These are phyloP conservation scores for Phyllosticta capitalensis DNA, from an alignment of 2,329 filamentous ascomycete genomes.

Conservation along the genomic window DNA sequence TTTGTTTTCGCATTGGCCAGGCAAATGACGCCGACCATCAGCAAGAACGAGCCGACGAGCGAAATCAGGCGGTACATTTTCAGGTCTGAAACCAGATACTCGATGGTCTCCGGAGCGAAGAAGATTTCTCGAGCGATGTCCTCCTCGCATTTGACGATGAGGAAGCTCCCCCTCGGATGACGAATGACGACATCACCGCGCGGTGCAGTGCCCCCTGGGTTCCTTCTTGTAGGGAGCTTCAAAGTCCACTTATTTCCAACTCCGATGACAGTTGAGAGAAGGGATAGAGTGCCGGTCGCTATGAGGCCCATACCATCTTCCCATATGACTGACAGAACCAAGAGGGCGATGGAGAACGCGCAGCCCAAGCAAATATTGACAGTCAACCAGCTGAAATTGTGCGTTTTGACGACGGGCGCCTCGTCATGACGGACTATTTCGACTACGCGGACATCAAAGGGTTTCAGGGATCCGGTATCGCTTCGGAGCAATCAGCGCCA, in stretches of 20 bases:
- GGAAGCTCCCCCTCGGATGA: constrained; percentile 42
- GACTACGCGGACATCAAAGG: constrained; percentile 33
- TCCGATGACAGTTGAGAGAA: constrained; percentile 41
- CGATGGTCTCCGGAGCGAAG: constrained; percentile 42
- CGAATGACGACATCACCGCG: constrained; percentile 40
- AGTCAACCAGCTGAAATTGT: constrained; percentile 37
- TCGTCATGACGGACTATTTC: constrained; percentile 25
- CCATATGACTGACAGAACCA: constrained; percentile 35
- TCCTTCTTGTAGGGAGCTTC: constrained; percentile 29
- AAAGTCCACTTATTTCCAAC: constrained; percentile 42
- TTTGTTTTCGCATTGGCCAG: constrained; percentile 41
- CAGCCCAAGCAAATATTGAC: constrained; percentile 37
- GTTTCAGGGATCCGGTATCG: constrained; percentile 26
- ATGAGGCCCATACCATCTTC: constrained; percentile 43
- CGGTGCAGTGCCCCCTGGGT: constrained; percentile 24
- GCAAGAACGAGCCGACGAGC: constrained; percentile 40
- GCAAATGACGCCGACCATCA: constrained; percentile 44
- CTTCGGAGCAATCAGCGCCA: constrained; percentile 14
- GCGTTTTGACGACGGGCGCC: constrained; percentile 30
- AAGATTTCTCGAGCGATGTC: constrained; percentile 42
- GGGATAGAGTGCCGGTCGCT: constrained; percentile 38
- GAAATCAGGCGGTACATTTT: constrained; percentile 38
- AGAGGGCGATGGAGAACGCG: constrained; percentile 32
- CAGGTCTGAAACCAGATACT: constrained; percentile 34
- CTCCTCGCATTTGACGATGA: constrained; percentile 42